These are phyloP conservation scores for Pueraria montana DNA, from an alignment of 306 rosid species.

Conservation along the genomic window DNA sequence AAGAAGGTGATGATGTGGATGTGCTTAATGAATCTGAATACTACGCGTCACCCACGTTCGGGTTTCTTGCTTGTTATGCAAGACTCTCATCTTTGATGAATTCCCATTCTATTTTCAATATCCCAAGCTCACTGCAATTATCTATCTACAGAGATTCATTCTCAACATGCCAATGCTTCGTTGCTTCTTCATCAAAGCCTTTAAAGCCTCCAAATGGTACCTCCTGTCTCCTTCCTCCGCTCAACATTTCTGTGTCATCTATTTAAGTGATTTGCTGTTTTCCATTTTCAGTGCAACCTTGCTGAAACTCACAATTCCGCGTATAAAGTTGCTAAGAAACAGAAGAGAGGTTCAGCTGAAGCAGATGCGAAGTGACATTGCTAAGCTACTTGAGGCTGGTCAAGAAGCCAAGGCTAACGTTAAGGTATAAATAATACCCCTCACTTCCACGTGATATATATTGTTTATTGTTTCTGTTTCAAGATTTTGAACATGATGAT, in stretches of 20 bases:
- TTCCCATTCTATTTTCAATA: not conserved
- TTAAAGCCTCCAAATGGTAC: conserved; percentile 91
- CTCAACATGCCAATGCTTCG: conserved; percentile 78
- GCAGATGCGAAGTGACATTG: conserved; percentile 91
- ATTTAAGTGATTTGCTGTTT: conserved; percentile 29
- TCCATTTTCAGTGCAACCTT: conserved; percentile 74
- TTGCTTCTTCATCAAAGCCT: conserved; percentile 87
- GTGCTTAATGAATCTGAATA: conserved; percentile 13
- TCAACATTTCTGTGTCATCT: not conserved
- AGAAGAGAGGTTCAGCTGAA: conserved; percentile 85
- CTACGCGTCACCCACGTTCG: not conserved
- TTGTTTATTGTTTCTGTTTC: conserved; percentile 8
- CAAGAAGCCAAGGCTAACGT: conserved; percentile 97
- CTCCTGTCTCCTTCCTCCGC: not conserved
- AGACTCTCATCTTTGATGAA: not conserved
- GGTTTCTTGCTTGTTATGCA: not conserved
- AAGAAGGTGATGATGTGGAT: conserved; percentile 14
- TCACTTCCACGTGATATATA: too few species aligned
- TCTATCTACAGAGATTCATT: not conserved
- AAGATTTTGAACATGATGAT: conserved; percentile 31
- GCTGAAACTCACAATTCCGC: conserved; percentile 88
- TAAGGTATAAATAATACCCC: conserved; percentile 57
- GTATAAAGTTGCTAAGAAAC: conserved; percentile 89
- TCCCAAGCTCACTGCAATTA: conserved; percentile 24
- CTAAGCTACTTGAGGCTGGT: conserved; percentile 96